Evolutionary conservation across 2,329 filamentous ascomycete genomes (phyloP), one percentile per base, ranked within the genome.

Genomic region (Xylaria multiplex): DNA sequence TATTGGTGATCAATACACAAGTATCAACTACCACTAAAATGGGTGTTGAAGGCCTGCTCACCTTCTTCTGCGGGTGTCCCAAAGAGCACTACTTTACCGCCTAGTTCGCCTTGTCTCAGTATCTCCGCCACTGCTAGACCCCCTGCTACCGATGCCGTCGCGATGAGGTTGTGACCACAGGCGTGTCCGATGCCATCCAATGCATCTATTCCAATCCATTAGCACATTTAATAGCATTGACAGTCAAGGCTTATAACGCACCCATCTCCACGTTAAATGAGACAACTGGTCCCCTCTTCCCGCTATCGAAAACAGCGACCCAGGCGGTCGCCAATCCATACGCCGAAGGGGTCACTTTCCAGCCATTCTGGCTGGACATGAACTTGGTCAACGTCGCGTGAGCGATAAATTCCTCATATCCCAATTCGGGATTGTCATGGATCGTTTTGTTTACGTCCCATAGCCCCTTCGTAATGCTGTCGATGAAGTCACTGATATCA

Each of bases 91-190:
- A 84, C 73, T 58, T 80, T 81, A 4, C 84, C 84, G 0, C 79
- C 71, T 2, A 87, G 74, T 1, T 74, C 69, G 46, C 80, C 76
- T 13, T 77, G 71, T 22, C 76, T 79, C 69, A 86, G 77, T 2
- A 82, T 72, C 30, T 81, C 75, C 0, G 82, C 83, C 0, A 84
- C 78, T 3, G 82, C 84, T 2, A 88, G 71, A 27, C 79, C 82
- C 2, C 76, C 83, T 1, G 82, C 79, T 9, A 85, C 74, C 0
- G 83, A 84, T 2, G 82, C 79, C 0, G 79, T 82, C 5, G 83
- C 83, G 60, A 86, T 86, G 43, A 86, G 78, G 67, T 86, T 86
- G 74, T 86, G 85, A 3, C 85, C 85, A 62, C 85, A 87, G 7
- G 83, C 83, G 69, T 86, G 84, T 42, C 84, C 84, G 7, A 86